phyloP scores from a whole-genome alignment of 768 basidiomycete species.

The Lentinula sp. region DNA sequence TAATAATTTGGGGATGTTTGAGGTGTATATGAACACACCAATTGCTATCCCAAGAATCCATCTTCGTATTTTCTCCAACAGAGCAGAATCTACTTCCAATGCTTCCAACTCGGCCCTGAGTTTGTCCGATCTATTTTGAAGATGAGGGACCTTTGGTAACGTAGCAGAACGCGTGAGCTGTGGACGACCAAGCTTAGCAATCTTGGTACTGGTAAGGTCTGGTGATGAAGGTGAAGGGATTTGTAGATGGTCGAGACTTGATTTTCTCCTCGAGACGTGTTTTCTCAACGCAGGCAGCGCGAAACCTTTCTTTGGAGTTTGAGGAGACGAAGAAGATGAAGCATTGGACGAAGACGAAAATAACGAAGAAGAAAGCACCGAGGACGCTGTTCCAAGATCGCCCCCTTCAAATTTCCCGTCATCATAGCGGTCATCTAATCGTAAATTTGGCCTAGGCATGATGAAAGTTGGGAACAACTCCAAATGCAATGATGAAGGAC shows the following conservation, averaged over 20 bases:
- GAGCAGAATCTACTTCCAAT: conserved; percentile 42
- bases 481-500: too few species aligned
- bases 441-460: conserved; percentile 10
- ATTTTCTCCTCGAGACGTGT: conserved; percentile 12
- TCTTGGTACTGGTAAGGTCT: conserved; percentile 10
- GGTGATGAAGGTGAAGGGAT: conserved; percentile 17
- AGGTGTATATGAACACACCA: conserved; percentile 32
- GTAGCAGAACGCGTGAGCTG: conserved; percentile 39
- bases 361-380: conserved; percentile 5
- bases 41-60: conserved; percentile 69
- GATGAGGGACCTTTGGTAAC: conserved; percentile 31
- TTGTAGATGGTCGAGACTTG: conserved; percentile 15
- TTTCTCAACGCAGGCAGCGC: conserved; percentile 1
- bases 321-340: not conserved
- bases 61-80: conserved; percentile 43
- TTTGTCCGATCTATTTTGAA: conserved; percentile 21
- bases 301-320: conserved; percentile 2
- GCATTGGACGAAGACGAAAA: not conserved
- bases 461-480: not conserved
- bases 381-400: not conserved
- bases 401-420: conserved; percentile 8
- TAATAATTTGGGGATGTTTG: not conserved
- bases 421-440: not conserved
- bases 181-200: conserved; percentile 9
- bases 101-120: conserved; percentile 29